phyloP scores from a whole-genome alignment of 2,329 filamentous ascomycete genomes.

The Xylaria digitata region DNA sequence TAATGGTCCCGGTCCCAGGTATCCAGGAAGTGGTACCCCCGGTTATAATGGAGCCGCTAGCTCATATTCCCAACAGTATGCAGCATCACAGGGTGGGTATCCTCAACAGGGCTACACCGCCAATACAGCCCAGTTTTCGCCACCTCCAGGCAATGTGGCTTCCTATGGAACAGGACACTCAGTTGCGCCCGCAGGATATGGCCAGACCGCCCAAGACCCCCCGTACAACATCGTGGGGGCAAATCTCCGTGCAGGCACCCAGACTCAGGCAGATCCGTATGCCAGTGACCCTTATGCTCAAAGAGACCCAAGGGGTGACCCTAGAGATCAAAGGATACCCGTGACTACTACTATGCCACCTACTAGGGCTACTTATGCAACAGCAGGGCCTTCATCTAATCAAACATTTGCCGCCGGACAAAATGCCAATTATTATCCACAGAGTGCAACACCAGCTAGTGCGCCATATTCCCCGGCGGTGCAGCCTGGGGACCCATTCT shows the following conservation, averaged over 20 bases:
- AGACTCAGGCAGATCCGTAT: slow-evolving; percentile 44
- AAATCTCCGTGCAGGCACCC: slow-evolving; percentile 40
- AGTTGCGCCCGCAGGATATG: slow-evolving; percentile 46
- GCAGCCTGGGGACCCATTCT: slow-evolving; percentile 65
- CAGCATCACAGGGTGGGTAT: slow-evolving; percentile 48
- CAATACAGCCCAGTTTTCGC: slow-evolving; percentile 46
- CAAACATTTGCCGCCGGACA: slow-evolving; percentile 46
- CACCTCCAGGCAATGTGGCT: slow-evolving; percentile 44
- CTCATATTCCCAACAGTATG: slow-evolving; percentile 51
- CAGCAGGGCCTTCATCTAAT: slow-evolving; percentile 46
- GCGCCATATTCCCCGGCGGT: slow-evolving; percentile 49
- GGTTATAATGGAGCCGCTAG: slow-evolving; percentile 61
- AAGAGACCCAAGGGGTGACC: slow-evolving; percentile 42
- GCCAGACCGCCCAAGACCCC: slow-evolving; percentile 46
- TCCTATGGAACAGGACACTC: slow-evolving; percentile 44
- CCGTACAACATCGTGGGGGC: slow-evolving; percentile 49
- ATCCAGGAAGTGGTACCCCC: slow-evolving; percentile 62
- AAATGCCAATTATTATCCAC: slow-evolving; percentile 49
- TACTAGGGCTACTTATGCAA: slow-evolving; percentile 49
- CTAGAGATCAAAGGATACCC: slow-evolving; percentile 46
- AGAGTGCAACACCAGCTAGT: slow-evolving; percentile 49
- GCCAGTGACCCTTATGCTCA: slow-evolving; percentile 46
- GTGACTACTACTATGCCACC: slow-evolving; percentile 49
- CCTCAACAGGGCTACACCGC: slow-evolving; percentile 46
- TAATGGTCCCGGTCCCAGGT: slow-evolving; percentile 60